These are phyloP conservation scores for Acidomyces sp. DNA, from an alignment of 495 filamentous ascomycete genomes.

Conservation along the genomic window DNA sequence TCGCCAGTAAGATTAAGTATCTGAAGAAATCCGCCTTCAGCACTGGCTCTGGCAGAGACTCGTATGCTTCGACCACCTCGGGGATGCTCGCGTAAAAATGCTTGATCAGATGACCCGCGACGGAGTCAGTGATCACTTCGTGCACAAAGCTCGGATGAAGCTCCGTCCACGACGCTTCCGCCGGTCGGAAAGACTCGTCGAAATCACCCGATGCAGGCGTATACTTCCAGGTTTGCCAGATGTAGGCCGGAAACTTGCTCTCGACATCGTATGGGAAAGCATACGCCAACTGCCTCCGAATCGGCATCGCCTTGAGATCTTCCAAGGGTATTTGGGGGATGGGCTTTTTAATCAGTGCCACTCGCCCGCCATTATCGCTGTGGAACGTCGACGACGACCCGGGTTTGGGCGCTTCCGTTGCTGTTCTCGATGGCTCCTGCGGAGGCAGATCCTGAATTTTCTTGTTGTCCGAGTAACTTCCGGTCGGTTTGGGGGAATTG, in stretches of 20 bases:
- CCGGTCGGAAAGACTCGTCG: conserved; percentile 52
- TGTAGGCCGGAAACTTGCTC: conserved; percentile 84
- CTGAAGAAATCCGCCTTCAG: conserved; percentile 98
- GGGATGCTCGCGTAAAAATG: conserved; percentile 81
- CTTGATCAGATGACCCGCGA: conserved; percentile 64
- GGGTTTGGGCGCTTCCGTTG: neutral
- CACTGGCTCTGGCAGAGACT: conserved; percentile 69
- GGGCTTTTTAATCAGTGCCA: conserved; percentile 38
- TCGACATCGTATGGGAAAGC: conserved; percentile 87
- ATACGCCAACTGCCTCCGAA: conserved; percentile 77
- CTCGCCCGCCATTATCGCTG: conserved; percentile 20
- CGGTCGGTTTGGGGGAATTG: conserved; percentile 25
- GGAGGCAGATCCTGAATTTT: conserved; percentile 10
- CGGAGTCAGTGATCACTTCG: conserved; percentile 87
- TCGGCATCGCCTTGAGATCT: conserved; percentile 33
- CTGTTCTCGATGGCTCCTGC: neutral
- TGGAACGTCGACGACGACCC: conserved; percentile 13
- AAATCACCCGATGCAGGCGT: conserved; percentile 73
- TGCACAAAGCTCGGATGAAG: conserved; percentile 85
- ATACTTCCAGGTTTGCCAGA: conserved; percentile 99
- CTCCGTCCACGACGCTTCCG: conserved; percentile 85
- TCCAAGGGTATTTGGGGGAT: conserved; percentile 27
- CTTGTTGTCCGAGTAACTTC: conserved; percentile 21
- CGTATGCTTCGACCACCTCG: conserved; percentile 86
- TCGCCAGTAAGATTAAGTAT: conserved; percentile 83